These are phyloP conservation scores for Lentinus polychrous DNA, from an alignment of 1,284 basidiomycete species.

Conservation along the genomic window DNA sequence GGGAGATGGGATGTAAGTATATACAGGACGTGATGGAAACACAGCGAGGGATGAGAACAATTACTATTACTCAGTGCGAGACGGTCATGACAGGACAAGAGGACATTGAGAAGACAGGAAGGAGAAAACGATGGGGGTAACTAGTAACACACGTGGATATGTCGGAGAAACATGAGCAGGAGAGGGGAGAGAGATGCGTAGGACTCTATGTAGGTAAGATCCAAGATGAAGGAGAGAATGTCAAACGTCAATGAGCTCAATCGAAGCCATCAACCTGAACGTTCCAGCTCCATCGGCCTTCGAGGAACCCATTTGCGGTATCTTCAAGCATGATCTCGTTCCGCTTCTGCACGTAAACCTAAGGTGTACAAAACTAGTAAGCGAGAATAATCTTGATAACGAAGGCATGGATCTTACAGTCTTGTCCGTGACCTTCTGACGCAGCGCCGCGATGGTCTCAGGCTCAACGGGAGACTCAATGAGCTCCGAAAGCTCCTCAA, in stretches of 20 bases:
- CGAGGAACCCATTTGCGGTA: conserved; percentile 85
- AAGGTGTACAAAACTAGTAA: not conserved
- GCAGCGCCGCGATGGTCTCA: conserved; percentile 73
- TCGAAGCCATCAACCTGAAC: conserved; percentile 57
- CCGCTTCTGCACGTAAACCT: conserved; percentile 95
- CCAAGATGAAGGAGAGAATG: too few relatives aligned
- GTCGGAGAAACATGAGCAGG: too few relatives aligned
- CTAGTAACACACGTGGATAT: too few relatives aligned
- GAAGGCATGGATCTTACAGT: conserved; percentile 46
- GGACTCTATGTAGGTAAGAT: too few relatives aligned
- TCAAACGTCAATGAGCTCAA: not conserved
- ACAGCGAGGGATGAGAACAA: too few relatives aligned
- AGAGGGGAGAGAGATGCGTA: too few relatives aligned
- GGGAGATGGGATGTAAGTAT: too few relatives aligned
- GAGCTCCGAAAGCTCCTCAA: conserved; percentile 90
- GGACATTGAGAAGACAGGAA: too few relatives aligned
- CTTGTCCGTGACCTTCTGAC: conserved; percentile 93
- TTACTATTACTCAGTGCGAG: too few relatives aligned
- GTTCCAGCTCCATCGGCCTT: conserved; percentile 81
- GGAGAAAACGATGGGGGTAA: too few relatives aligned
- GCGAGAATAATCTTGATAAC: not conserved
- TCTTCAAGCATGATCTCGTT: conserved; percentile 95
- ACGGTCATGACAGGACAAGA: too few relatives aligned
- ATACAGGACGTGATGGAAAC: too few relatives aligned
- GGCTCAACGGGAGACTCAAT: conserved; percentile 88